Conservation (phyloP, 2,329 filamentous ascomycete genomes). For the Hypoxylon sp. region DNA sequence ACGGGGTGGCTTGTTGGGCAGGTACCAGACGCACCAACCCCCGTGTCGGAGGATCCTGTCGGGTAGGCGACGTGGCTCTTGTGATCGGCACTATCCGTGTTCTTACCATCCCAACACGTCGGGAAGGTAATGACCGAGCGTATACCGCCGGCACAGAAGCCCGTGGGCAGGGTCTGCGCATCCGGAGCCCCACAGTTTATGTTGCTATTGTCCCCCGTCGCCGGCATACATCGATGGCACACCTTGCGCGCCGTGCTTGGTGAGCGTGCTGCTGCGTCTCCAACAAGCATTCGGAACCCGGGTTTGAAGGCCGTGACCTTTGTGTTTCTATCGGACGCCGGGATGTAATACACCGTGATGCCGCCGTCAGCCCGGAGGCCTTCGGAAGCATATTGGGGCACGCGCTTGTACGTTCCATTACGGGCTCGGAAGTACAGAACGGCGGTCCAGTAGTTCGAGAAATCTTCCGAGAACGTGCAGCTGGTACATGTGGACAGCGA, state of each 20-base stretch:
- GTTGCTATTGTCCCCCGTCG: conserved; percentile 48
- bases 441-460: conserved; percentile 53
- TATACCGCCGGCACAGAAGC: conserved; percentile 64
- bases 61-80: conserved; percentile 68
- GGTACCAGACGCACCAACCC: conserved; percentile 54
- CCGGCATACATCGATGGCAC: conserved; percentile 57
- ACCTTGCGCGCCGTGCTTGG: conserved; percentile 51
- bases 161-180: conserved; percentile 64
- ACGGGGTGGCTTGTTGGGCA: conserved; percentile 67
- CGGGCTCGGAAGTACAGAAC: conserved; percentile 50
- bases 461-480: conserved; percentile 51
- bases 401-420: conserved; percentile 53
- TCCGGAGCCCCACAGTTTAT: conserved; percentile 59
- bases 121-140: conserved; percentile 69
- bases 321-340: conserved; percentile 49
- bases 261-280: conserved; percentile 54
- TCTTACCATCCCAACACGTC: conserved; percentile 68
- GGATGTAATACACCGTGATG: conserved; percentile 54
- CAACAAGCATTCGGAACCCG: conserved; percentile 64
- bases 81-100: conserved; percentile 64
- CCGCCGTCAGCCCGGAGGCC: conserved; percentile 51
- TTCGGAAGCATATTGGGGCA: conserved; percentile 50
- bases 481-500: conserved; percentile 50
- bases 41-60: conserved; percentile 53
- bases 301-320: conserved; percentile 61